Base-by-base conservation (phyloP, 371 early-diverging fungal species). In the Syncephalastrum contaminatum region DNA sequence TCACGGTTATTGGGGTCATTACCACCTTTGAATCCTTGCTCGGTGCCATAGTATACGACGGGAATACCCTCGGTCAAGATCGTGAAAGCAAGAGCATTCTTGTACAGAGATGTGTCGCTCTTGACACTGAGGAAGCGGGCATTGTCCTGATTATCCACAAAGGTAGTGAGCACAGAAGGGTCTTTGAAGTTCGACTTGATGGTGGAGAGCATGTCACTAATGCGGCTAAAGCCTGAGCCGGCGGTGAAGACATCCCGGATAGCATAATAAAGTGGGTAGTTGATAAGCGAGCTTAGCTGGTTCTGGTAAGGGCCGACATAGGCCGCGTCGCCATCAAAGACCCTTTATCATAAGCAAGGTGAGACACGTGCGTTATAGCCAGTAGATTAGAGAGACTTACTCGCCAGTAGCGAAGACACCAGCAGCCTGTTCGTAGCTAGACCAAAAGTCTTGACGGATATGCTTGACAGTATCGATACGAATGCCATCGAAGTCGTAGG, bases 401-500 rank as follows among this genome's bases (percentile, higher is more conserved):
- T 80, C 80, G 7, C 71, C 77, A 4, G 69, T 66, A 0, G 77
- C 61, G 56, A 72, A 80, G 6, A 70, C 69, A 22, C 73, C 69
- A 22, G 67, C 64, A n/a, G 59, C 58, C 16, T 20, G 44, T 12
- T 66, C 39, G 46, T 67, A 73, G 1, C 25, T 56, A 15, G 54
- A 46, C 75, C 75, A 80, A 60, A 77, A 80, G 51, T 54, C 53
- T 39, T 56, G 59, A 15, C 68, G 64, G 27, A 75, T 46, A 59
- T 77, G 73, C 56, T 68, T 72, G 12, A 70, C 68, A 5, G 80
- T 77, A 52, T 80, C 77, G 18, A 80, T 70, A 30, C 80, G 67
- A 40, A 80, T 61, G 15, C 72, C 80, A 54, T 79, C 77, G 52
- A 77, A 69, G 19, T 54, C 61, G 52, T 67, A 76, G 25, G 59